Percentiles rank a stretch among this genome's conserved stretches.
phyloP scores from a whole-genome alignment of 2,329 filamentous ascomycete genomes.

The Mollisia scopiformis region DNA sequence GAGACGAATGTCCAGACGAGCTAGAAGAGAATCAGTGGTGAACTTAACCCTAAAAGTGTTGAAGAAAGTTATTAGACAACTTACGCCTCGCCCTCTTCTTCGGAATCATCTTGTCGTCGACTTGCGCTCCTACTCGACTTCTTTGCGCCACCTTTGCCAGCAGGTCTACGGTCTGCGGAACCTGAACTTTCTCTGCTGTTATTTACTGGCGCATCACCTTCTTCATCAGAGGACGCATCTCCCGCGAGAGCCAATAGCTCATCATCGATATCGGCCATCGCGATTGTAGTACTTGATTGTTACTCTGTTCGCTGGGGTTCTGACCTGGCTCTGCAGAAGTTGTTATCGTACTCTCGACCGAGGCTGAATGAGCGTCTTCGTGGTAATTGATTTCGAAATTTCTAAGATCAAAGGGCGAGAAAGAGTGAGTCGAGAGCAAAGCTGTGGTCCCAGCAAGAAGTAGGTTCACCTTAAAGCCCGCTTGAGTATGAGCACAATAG shows the following conservation, averaged over 20 bases:
- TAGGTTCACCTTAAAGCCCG: background rate
- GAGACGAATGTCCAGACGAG: constrained; percentile 70
- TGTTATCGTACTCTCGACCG: too few species aligned
- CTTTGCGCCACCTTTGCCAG: constrained; percentile 44
- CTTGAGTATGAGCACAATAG: background rate
- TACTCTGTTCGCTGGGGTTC: background rate
- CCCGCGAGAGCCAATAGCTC: constrained; percentile 93
- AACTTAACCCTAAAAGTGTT: constrained; percentile 2
- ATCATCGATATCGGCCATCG: constrained; percentile 88
- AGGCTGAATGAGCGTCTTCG: too few species aligned
- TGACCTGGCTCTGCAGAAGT: too few species aligned
- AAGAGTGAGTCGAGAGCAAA: background rate
- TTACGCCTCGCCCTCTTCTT: constrained; percentile 85
- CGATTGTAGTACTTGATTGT: constrained; percentile 1
- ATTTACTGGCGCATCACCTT: constrained; percentile 49
- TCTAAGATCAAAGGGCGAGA: background rate
- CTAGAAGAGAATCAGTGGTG: constrained; percentile 44
- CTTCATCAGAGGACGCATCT: constrained; percentile 64
- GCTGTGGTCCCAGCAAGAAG: background rate
- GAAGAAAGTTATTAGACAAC: constrained; percentile 44
- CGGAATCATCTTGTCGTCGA: constrained; percentile 59
- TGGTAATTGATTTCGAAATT: background rate
- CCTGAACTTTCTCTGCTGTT: constrained; percentile 58
- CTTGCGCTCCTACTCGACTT: constrained; percentile 52
- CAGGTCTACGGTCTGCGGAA: constrained; percentile 48